Evolutionary conservation across 1,139 yeast genomes (phyloP).

Genomic region (Geotrichum candidum): DNA sequence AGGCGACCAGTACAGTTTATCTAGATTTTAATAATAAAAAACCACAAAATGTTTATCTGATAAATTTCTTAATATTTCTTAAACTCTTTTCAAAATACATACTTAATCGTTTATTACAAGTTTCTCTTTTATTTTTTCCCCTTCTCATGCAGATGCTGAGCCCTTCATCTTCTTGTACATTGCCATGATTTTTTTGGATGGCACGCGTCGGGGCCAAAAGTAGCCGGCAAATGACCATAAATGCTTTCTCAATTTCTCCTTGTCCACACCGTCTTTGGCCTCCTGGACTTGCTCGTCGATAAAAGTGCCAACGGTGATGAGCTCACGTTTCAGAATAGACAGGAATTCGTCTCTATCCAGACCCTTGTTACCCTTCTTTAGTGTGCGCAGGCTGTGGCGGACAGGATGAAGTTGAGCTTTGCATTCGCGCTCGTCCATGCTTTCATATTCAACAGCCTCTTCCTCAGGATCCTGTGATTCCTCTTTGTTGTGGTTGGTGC

Average conservation of each 20-base stretch:
- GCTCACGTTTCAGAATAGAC: conserved; percentile 60
- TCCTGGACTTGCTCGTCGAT: conserved; percentile 41
- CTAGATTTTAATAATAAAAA: not conserved
- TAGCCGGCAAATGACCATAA: conserved; percentile 87
- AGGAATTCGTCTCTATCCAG: conserved; percentile 86
- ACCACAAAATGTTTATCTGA: not conserved
- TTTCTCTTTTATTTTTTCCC: not conserved
- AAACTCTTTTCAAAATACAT: not conserved
- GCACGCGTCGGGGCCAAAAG: conserved; percentile 89
- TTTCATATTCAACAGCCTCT: conserved; percentile 58
- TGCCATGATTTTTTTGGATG: conserved; percentile 65
- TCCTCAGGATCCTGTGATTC: conserved; percentile 32
- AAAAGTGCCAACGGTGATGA: conserved; percentile 73
- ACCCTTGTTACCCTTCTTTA: conserved; percentile 77
- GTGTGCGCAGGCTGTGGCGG: conserved; percentile 61
- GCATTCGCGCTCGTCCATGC: conserved; percentile 75
- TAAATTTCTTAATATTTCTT: not conserved
- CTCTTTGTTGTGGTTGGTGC: not conserved
- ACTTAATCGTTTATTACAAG: not conserved
- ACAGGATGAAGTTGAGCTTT: conserved; percentile 65
- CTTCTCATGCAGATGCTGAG: not conserved
- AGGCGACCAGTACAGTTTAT: too few species aligned
- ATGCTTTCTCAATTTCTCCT: conserved; percentile 51
- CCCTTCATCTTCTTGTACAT: conserved; percentile 62
- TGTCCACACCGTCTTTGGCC: conserved; percentile 25